Evolutionary conservation across 2,329 filamentous ascomycete species (phyloP).

Genomic region (Chaetomium sp.): DNA sequence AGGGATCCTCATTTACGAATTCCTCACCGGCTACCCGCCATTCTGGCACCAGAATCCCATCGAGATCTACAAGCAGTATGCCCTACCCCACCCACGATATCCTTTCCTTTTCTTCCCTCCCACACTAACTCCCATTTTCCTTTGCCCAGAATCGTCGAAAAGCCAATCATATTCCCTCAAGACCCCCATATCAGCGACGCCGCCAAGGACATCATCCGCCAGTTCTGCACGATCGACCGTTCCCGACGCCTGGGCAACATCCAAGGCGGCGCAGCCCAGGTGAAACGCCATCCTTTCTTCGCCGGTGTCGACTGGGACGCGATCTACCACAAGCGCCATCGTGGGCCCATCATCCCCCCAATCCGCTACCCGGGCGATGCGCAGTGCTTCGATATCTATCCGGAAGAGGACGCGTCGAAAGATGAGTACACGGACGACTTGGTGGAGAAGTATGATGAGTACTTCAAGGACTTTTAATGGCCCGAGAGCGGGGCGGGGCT

Average conservation of each 20-base stretch:
- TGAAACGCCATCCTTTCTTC: slow-evolving; percentile 75
- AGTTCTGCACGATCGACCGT: slow-evolving; percentile 72
- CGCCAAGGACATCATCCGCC: slow-evolving; percentile 68
- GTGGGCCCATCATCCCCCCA: slow-evolving; percentile 70
- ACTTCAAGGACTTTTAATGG: slow-evolving; percentile 63
- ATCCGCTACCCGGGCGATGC: slow-evolving; percentile 67
- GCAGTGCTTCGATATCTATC: slow-evolving; percentile 75
- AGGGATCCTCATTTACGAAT: slow-evolving; percentile 78
- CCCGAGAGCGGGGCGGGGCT: background rate
- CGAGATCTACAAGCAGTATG: slow-evolving; percentile 75
- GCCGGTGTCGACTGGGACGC: slow-evolving; percentile 66
- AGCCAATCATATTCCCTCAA: slow-evolving; percentile 66
- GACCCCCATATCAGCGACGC: slow-evolving; percentile 58
- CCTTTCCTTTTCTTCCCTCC: background rate
- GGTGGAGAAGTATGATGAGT: slow-evolving; percentile 60
- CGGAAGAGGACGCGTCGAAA: slow-evolving; percentile 62
- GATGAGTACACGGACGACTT: slow-evolving; percentile 65
- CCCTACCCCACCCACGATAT: slow-evolving; percentile 7
- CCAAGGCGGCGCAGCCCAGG: slow-evolving; percentile 61
- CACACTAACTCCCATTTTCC: background rate
- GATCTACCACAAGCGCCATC: slow-evolving; percentile 55
- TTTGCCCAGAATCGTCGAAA: slow-evolving; percentile 62
- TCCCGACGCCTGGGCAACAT: slow-evolving; percentile 74
- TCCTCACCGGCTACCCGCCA: slow-evolving; percentile 75
- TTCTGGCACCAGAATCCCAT: slow-evolving; percentile 85